Evolutionary conservation across 1,139 yeast genomes (phyloP).

Genomic region (Meyerozyma sp.): DNA sequence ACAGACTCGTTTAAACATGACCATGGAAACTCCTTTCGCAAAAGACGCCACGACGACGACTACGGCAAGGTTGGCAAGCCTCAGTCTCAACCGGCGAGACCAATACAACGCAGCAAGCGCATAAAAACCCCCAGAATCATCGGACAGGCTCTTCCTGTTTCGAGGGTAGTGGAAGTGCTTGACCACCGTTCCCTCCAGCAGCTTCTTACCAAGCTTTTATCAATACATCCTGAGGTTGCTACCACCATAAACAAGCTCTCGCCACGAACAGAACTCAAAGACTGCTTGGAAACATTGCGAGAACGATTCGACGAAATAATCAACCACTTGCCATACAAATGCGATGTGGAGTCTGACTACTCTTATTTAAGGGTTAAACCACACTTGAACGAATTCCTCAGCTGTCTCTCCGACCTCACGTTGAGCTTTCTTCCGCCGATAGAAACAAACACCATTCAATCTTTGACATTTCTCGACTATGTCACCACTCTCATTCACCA

Average conservation of each 20-base stretch:
- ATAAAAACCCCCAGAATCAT: constrained; percentile 36
- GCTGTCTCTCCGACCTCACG: constrained; percentile 75
- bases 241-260: constrained; percentile 47
- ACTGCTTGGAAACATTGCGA: constrained; percentile 47
- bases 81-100: neutral
- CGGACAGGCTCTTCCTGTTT: constrained; percentile 53
- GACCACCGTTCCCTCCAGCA: constrained; percentile 51
- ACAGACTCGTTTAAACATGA: neutral
- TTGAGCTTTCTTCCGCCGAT: constrained; percentile 76
- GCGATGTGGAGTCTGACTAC: constrained; percentile 72
- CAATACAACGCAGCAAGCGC: constrained; percentile 17
- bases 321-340: constrained; percentile 64
- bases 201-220: constrained; percentile 48
- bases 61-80: neutral
- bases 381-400: constrained; percentile 65
- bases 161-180: constrained; percentile 62
- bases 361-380: constrained; percentile 83
- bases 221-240: constrained; percentile 58
- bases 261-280: constrained; percentile 53
- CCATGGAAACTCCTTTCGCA: neutral
- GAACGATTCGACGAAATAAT: constrained; percentile 43
- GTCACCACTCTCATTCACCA: constrained; percentile 61
- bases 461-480: constrained; percentile 63
- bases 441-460: constrained; percentile 49
- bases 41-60: constrained; percentile 5